These are phyloP conservation scores for Balamuthia mandrillaris DNA, from an alignment of 208 protist genomes.

Conservation along the genomic window DNA sequence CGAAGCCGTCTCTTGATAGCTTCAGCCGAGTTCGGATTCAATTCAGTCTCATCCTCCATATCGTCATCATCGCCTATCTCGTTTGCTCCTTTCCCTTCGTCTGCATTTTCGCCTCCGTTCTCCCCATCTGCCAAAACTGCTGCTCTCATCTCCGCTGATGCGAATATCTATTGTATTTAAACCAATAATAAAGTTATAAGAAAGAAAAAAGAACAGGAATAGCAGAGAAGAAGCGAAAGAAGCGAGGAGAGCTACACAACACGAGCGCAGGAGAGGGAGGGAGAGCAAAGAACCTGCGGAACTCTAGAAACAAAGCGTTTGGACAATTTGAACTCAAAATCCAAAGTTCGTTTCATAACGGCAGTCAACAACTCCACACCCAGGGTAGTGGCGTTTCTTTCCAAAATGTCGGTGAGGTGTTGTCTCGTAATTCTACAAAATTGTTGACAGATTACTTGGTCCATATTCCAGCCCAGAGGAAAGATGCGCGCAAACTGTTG, in stretches of 20 bases:
- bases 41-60: background rate
- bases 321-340: conserved; percentile 77
- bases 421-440: background rate
- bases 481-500: background rate
- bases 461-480: background rate
- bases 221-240: too few species aligned
- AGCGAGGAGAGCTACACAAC: too few species aligned
- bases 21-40: conserved; percentile 1
- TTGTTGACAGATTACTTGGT: background rate
- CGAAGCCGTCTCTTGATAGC: background rate
- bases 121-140: background rate
- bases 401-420: conserved; percentile 38
- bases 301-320: conserved; percentile 46
- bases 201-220: too few species aligned
- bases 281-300: too few species aligned
- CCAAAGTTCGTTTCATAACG: conserved; percentile 86
- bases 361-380: conserved; percentile 83
- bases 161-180: conserved; percentile 59
- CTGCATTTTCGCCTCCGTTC: background rate
- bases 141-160: conserved; percentile 21
- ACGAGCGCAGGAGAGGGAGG: too few species aligned
- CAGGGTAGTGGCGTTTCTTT: conserved; percentile 65
- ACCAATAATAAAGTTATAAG: too few species aligned
- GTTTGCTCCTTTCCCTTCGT: background rate
- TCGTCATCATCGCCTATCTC: background rate